Conservation (phyloP, 108 stramenopile species). For the Skeletonema menzelii region DNA sequence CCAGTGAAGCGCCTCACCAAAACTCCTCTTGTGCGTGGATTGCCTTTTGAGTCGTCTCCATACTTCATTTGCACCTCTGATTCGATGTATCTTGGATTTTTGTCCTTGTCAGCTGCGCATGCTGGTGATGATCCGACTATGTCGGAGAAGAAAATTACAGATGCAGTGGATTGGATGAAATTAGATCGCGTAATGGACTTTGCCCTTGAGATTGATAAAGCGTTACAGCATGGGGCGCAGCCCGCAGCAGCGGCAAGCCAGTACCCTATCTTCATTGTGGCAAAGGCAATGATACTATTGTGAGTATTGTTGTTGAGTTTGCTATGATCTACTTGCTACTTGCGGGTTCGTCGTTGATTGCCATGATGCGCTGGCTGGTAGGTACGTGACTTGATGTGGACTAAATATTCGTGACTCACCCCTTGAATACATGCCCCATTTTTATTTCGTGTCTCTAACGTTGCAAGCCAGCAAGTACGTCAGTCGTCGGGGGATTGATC, state of each 20-base stretch:
- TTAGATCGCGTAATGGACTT: conserved; percentile 19
- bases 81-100: conserved; percentile 71
- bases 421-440: too few species aligned
- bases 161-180: conserved; percentile 36
- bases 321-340: too few species aligned
- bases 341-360: too few species aligned
- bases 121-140: conserved; percentile 14
- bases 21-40: conserved; percentile 76
- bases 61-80: conserved; percentile 79
- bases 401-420: too few species aligned
- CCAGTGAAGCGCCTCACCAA: conserved; percentile 82
- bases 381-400: too few species aligned
- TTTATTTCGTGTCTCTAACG: too few species aligned
- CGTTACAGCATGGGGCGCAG: conserved; percentile 12
- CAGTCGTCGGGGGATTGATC: too few species aligned
- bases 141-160: conserved; percentile 22
- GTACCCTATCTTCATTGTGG: background rate
- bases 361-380: too few species aligned
- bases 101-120: conserved; percentile 24
- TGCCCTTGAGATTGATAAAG: conserved; percentile 17
- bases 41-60: conserved; percentile 63
- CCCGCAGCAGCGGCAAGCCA: conserved; percentile 9
- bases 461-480: too few species aligned
- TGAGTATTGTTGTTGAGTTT: too few species aligned
- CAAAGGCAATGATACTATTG: too few species aligned